Evolutionary conservation across 2,329 filamentous ascomycete species (phyloP), one percentile per base, ranked within the genome.

Genomic region (Sphaerostilbella broomeana): DNA sequence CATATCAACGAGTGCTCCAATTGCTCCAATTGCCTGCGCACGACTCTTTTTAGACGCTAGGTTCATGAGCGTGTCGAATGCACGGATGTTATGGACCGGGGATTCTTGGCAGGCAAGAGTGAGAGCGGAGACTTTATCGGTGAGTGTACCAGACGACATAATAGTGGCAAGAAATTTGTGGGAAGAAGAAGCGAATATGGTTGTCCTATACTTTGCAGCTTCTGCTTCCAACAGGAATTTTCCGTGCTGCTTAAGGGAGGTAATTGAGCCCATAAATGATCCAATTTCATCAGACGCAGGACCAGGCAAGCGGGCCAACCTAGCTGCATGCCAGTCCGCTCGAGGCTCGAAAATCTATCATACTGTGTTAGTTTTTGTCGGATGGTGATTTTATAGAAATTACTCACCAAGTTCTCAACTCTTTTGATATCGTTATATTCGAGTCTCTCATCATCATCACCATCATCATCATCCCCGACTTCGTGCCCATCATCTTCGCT

Each of bases 161-260:
- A 98, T 95, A 13, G 88, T 94, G 2, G 89, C 86, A 71, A 97
- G 81, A 69, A 98, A 98, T 60, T 89, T 94, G 63, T 94, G 85
- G 27, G 89, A 90, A 3, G 90, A 92, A 18, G 86, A 87, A 35
- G 86, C 79, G 6, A 85, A 79, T 40, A 84, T 68, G 50, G 86
- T 81, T 18, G 79, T 76, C 40, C 73, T 73, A 64, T 95, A 98
- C 32, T 77, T 70, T 27, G 77, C 72, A 45, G 84, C 84, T 57
- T 98, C 92, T 18, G 78, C 71, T 38, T 94, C 81, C 15, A 97
- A 68, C 6, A 97, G 70, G 8, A 73, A 70, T 45, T 78, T 76
- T 4, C 87, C 88, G 59, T 94, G 79, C 11, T 78, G 65, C 53
- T 86, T 79, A 30, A 84, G 57, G 25, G 66, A 63, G 30, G 69